Evolutionary conservation across 2,329 filamentous ascomycete species (phyloP), one percentile per base, ranked within the genome.

Genomic region (Claviceps sorghi): DNA sequence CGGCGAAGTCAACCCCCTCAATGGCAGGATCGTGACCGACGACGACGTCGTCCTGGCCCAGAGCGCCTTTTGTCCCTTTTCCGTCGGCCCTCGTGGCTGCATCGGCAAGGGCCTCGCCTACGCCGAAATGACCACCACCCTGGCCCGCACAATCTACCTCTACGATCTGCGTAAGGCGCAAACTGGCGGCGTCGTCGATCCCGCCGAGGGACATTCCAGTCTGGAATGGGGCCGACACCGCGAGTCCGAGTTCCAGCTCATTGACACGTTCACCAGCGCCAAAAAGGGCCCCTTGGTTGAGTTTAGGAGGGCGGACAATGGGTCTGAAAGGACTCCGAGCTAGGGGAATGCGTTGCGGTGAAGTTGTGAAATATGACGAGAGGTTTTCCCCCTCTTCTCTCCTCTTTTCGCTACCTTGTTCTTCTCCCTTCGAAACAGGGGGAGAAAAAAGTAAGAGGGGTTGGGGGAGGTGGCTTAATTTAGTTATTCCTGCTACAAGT

Each of bases 51-150:
- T 72, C 2, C 61, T 70, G 5, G 83, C 84, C 2, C 77, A 83
- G 49, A 75, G 73, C 36, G 86, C 86, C 0, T 91, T 86, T 67
- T 88, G 83, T 56, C 84, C 87, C 1, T 88, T 88, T 59, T 82
- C 77, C 46, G 71, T 86, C 55, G 84, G 84, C 0, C 80, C 83
- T 0, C 70, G 84, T 11, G 82, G 82, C 2, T 88, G 84, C 61
- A 85, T 88, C 52, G 84, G 84, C 0, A 87, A 86, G 72, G 75
- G 76, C 0, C 66, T 86, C 45, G 82, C 82, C 2, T 84, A 86
- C 59, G 73, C 78, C 45, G 83, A 86, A 69, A 77, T 86, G 75
- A 77, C 71, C 50, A 75, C 78, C 5, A 77, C 80, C 2, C 64
- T 86, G 52, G 82, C 82, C 36, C 67, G 82, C 15, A 70, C 80